Conservation (phyloP, 768 basidiomycete species). For the Kwoniella botswanensis region DNA sequence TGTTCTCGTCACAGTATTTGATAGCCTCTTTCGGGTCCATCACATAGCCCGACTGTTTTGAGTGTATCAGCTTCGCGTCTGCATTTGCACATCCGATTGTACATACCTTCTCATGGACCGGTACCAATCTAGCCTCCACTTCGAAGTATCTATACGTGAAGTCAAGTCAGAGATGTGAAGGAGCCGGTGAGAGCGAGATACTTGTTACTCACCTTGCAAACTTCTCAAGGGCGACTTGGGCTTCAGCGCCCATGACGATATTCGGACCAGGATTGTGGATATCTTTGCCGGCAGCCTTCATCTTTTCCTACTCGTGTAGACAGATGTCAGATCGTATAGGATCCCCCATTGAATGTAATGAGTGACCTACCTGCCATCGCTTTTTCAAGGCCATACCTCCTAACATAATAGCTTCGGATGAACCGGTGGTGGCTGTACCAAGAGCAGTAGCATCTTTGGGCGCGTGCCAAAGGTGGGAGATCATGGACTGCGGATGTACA, state of each 20-base stretch:
- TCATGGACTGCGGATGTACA: slow-evolving; percentile 60
- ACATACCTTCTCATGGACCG: slow-evolving; percentile 64
- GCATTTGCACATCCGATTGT: background rate
- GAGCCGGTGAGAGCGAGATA: background rate
- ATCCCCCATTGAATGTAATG: background rate
- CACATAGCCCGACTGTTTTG: slow-evolving; percentile 68
- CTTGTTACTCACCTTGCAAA: slow-evolving; percentile 62
- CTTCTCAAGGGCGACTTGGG: slow-evolving; percentile 73
- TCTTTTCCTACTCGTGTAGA: slow-evolving; percentile 53
- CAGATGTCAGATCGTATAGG: background rate
- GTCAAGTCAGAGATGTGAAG: background rate
- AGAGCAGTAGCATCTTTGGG: slow-evolving; percentile 64
- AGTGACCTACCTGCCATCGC: slow-evolving; percentile 64
- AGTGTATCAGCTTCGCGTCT: background rate
- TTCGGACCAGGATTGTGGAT: slow-evolving; percentile 70
- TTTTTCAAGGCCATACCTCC: slow-evolving; percentile 75
- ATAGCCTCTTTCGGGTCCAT: slow-evolving; percentile 73
- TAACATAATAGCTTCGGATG: slow-evolving; percentile 74
- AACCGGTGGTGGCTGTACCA: slow-evolving; percentile 74
- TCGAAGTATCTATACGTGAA: slow-evolving; percentile 61
- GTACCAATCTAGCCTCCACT: slow-evolving; percentile 70
- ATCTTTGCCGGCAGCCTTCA: slow-evolving; percentile 70
- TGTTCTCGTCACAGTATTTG: slow-evolving; percentile 71
- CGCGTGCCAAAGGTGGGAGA: slow-evolving; percentile 73
- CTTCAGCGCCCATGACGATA: slow-evolving; percentile 64